Conservation (phyloP, 208 protist genomes). For the Spongospora subterranea region DNA sequence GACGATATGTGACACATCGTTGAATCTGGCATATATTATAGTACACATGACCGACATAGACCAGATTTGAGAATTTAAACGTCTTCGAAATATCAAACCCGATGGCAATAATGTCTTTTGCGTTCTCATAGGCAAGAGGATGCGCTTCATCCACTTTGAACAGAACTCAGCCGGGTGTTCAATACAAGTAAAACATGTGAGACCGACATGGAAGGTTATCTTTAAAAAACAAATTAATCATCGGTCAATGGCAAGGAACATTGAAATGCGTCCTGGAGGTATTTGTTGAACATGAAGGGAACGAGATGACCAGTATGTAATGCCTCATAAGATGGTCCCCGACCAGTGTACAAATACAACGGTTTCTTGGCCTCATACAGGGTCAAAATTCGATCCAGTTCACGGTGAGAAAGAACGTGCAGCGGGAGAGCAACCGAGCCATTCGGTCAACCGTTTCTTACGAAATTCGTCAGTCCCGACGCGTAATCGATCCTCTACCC, state of each 20-base stretch:
- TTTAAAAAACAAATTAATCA: conserved; percentile 99
- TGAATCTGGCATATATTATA: conserved; percentile 59
- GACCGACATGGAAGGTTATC: conserved; percentile 66
- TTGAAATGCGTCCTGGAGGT: conserved; percentile 92
- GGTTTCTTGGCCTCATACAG: conserved; percentile 82
- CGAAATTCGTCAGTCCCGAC: conserved; percentile 77
- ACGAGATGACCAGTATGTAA: conserved; percentile 98
- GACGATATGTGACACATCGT: conserved; percentile 50
- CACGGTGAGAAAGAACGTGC: conserved; percentile 96
- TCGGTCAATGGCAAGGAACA: conserved; percentile 95
- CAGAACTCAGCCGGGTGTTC: conserved; percentile 91
- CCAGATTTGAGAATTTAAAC: conserved; percentile 98
- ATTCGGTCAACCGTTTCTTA: conserved; percentile 72
- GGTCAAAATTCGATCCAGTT: conserved; percentile 89
- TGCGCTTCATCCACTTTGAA: conserved; percentile 80
- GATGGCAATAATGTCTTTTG: conserved; percentile 98
- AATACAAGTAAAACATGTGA: conserved; percentile 75
- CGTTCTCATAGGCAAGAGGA: conserved; percentile 88
- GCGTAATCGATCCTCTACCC: conserved; percentile 75
- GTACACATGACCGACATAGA: conserved; percentile 86
- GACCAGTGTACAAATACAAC: conserved; percentile 99
- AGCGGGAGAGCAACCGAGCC: conserved; percentile 76
- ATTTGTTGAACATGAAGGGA: conserved; percentile 97
- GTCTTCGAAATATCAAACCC: conserved; percentile 97
- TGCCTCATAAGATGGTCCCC: conserved; percentile 90